phyloP scores from a whole-genome alignment of 2,329 filamentous ascomycete species.

The Diaporthe velutina region DNA sequence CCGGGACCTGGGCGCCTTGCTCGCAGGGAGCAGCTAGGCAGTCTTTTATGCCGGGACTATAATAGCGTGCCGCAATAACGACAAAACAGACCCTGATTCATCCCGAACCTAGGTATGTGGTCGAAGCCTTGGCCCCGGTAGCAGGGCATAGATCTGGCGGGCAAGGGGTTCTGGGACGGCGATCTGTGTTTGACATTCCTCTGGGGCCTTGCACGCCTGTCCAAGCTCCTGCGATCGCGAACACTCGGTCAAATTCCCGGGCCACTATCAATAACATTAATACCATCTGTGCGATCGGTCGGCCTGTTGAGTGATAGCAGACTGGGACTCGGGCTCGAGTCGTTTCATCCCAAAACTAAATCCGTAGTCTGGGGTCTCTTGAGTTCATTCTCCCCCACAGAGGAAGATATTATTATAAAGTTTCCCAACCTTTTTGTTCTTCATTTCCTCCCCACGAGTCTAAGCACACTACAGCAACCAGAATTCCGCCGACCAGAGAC shows the following conservation, averaged over 20 bases:
- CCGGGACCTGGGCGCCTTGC: not conserved
- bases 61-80: slow-evolving; percentile 10
- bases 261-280: slow-evolving; percentile 19
- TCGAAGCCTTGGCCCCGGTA: slow-evolving; percentile 9
- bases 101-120: slow-evolving; percentile 15
- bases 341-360: slow-evolving; percentile 33
- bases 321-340: slow-evolving; percentile 15
- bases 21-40: slow-evolving; percentile 24
- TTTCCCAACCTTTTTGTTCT: slow-evolving; percentile 14
- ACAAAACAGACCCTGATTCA: slow-evolving; percentile 40
- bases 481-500: slow-evolving; percentile 3
- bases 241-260: slow-evolving; percentile 26
- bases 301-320: slow-evolving; percentile 18
- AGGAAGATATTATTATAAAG: slow-evolving; percentile 28
- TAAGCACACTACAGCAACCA: not conserved
- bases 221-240: slow-evolving; percentile 21
- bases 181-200: slow-evolving; percentile 38
- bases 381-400: not conserved
- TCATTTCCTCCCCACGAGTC: not conserved
- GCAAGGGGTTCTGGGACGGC: slow-evolving; percentile 29
- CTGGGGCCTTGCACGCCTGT: slow-evolving; percentile 10
- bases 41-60: slow-evolving; percentile 26
- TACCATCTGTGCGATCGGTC: slow-evolving; percentile 24
- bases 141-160: slow-evolving; percentile 18
- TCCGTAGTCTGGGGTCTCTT: slow-evolving; percentile 12